Evolutionary conservation across 1,284 basidiomycete genomes (phyloP), one percentile per base, ranked within the genome.

Genomic region (Pseudozyma tsukubaensis): DNA sequence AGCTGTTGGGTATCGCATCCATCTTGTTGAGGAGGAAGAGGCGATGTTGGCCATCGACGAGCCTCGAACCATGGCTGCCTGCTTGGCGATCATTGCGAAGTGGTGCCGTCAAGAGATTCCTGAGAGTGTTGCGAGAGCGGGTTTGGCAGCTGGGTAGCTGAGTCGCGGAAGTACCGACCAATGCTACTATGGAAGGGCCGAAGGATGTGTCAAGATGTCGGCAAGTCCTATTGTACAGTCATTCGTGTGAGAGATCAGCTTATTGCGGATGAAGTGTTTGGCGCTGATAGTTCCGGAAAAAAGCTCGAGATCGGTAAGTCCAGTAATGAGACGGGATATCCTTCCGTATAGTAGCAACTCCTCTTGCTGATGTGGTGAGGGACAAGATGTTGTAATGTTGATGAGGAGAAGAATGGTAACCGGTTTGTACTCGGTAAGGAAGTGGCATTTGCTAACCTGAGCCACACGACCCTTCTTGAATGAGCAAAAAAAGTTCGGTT

Each of bases 71-170:
- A 64, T 34, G 21, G 61, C 51, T 47, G 60, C 60, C 32, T 64
- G 67, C 50, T 70, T 64, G 52, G 67, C 67, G 34, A 70, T 60
- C 67, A 70, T 70, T 2, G 37, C 54, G 49, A 11, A 44, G 16
- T 10, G 3, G 39, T n/a, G 37, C 19, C 37, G 16, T 19, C 36
- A 39, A 11, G 14, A 18, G 18, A 19, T 9, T n/a, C 4, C 16
- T n/a, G 32, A 13, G 11, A 3, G 10, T 16, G 42, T 4, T 4
- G 16, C 5, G 29, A 44, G n/a, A n/a, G n/a, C 6, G 24, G 6
- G 34, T 12, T 10, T 44, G 36, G 16, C 21, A 4, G 35, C 14
- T 9, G 24, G 6, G 18, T 47, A 35, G 18, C 35, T 24, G 24
- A 5, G 37, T 37, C 34, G 16, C 10, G 29, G n/a, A n/a, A 24